Percentiles rank a stretch among this genome's conserved stretches.
These are phyloP conservation scores for Alliaria petiolata DNA, from an alignment of 345 rosid species.

Conservation along the genomic window DNA sequence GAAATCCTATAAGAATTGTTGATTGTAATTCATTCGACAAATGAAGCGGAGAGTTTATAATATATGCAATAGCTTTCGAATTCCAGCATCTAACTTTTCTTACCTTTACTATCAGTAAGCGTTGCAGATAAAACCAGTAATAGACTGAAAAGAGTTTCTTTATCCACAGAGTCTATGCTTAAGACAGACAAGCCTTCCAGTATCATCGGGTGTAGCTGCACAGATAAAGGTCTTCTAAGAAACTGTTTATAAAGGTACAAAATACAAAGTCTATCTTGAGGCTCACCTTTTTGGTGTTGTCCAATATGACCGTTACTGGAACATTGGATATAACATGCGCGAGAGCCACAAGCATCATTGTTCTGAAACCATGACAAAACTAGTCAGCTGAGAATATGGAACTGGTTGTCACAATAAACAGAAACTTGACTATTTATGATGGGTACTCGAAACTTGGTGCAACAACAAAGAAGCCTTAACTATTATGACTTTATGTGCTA, in stretches of 20 bases:
- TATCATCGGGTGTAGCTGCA: conserved; percentile 68
- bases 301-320: conserved; percentile 60
- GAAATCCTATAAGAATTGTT: neutral
- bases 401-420: neutral
- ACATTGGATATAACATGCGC: conserved; percentile 65
- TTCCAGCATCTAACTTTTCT: conserved; percentile 7
- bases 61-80: conserved; percentile 2
- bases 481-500: neutral
- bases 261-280: conserved; percentile 1
- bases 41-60: neutral
- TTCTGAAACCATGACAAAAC: conserved; percentile 46
- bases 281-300: conserved; percentile 69
- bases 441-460: neutral
- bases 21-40: neutral
- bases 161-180: conserved; percentile 43
- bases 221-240: neutral
- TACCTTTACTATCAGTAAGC: conserved; percentile 65
- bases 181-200: conserved; percentile 59
- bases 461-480: neutral
- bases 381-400: conserved; percentile 9
- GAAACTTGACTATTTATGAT: conserved; percentile 7
- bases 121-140: conserved; percentile 79
- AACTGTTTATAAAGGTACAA: conserved; percentile 6
- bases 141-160: conserved; percentile 59
- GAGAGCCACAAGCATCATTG: conserved; percentile 55